phyloP scores from a whole-genome alignment of 805 yeast genomes.

The Zygosaccharomyces bisporus region DNA sequence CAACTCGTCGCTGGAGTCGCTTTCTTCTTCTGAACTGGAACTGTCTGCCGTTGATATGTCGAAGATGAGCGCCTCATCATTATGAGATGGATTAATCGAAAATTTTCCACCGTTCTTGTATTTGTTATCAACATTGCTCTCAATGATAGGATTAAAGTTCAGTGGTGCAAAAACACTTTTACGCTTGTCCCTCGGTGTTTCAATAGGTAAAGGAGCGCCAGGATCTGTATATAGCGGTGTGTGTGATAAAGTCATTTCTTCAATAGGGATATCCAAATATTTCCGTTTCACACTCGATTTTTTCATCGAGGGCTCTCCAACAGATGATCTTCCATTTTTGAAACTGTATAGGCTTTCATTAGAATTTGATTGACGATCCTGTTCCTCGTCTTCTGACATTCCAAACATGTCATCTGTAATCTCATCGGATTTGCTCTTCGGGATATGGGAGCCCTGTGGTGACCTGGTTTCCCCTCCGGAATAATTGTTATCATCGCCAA shows the following conservation, averaged over 20 bases:
- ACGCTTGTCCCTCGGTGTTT: conserved; percentile 42
- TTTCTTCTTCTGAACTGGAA: conserved; percentile 34
- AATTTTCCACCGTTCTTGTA: conserved; percentile 89
- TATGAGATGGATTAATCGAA: conserved; percentile 39
- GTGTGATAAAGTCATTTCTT: conserved; percentile 51
- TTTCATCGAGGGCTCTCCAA: conserved; percentile 6
- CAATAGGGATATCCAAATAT: conserved; percentile 51
- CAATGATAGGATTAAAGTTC: conserved; percentile 74
- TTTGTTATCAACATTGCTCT: conserved; percentile 74
- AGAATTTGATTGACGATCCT: conserved; percentile 8
- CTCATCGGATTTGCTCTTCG: conserved; percentile 23
- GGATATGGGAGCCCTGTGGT: conserved; percentile 6
- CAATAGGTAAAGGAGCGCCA: conserved; percentile 74
- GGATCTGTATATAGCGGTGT: conserved; percentile 69
- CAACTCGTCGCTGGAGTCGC: conserved; percentile 29
- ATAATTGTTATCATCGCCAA: conserved; percentile 37
- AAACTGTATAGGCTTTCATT: conserved; percentile 7
- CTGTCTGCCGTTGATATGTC: conserved; percentile 31
- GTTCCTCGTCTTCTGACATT: conserved; percentile 32
- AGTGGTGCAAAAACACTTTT: conserved; percentile 79
- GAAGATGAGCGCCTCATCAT: conserved; percentile 33
- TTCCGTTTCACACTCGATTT: conserved; percentile 25
- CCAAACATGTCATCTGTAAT: conserved; percentile 33
- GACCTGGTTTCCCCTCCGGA: conserved; percentile 19
- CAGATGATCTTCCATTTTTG: conserved; percentile 10